These are phyloP conservation scores for Tarenaya hassleriana DNA, from an alignment of 345 rosid genomes.

Conservation along the genomic window DNA sequence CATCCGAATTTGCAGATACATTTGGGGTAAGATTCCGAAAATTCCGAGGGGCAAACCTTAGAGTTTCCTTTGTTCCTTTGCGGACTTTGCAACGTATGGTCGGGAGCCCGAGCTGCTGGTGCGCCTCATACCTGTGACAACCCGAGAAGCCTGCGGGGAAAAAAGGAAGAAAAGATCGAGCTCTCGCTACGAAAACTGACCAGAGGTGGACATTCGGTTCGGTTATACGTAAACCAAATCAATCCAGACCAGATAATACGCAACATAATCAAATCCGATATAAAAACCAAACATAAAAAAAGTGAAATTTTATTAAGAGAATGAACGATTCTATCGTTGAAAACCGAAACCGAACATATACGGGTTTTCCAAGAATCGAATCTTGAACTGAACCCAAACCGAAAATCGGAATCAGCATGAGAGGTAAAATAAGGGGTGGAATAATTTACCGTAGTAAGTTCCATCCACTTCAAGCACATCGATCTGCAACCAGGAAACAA, in stretches of 20 bases:
- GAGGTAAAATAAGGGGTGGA: not conserved
- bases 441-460: conserved; percentile 56
- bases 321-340: no score
- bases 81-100: conserved; percentile 86
- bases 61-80: conserved; percentile 81
- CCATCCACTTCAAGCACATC: conserved; percentile 97
- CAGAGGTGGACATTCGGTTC: not conserved
- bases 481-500: conserved; percentile 42
- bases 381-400: no score
- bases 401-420: not conserved
- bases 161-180: not conserved
- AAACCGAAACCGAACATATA: no score
- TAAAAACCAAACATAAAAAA: no score
- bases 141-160: conserved; percentile 89
- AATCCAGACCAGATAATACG: no score
- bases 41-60: conserved; percentile 38
- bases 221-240: no score
- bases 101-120: conserved; percentile 78
- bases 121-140: conserved; percentile 89
- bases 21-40: not conserved
- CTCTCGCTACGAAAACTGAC: not conserved
- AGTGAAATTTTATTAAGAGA: no score
- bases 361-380: no score
- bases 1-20: not conserved
- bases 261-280: no score